Conservation (phyloP, 1,139 yeast species). For the Geotrichum histeridarum region DNA sequence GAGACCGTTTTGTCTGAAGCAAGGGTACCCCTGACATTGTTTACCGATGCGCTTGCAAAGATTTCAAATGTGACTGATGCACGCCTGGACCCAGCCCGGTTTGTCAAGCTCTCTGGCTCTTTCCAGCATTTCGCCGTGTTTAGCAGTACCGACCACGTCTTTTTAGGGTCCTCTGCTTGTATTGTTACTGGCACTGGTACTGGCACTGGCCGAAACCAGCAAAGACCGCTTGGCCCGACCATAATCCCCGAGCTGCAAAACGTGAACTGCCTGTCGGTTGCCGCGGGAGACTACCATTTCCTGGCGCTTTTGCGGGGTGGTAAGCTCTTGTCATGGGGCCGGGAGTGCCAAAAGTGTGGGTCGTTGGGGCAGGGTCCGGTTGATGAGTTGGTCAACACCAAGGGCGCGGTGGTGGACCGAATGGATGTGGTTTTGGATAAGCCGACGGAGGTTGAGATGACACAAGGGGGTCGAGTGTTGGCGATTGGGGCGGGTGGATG, state of each 20-base stretch:
- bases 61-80: neutral
- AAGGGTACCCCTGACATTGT: constrained; percentile 3
- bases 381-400: constrained; percentile 32
- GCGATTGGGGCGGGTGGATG: constrained; percentile 72
- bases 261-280: constrained; percentile 50
- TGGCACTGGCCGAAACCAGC: neutral
- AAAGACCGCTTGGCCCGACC: constrained; percentile 27
- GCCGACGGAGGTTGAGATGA: constrained; percentile 44
- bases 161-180: constrained; percentile 40
- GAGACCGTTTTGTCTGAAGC: constrained; percentile 16
- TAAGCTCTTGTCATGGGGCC: constrained; percentile 63
- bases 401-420: constrained; percentile 35
- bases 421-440: constrained; percentile 42
- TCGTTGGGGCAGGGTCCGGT: constrained; percentile 61
- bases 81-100: constrained; percentile 25
- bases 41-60: neutral
- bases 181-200: constrained; percentile 1
- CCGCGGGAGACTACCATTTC: constrained; percentile 70
- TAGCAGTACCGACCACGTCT: constrained; percentile 48
- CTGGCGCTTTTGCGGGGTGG: constrained; percentile 61
- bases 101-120: constrained; percentile 49
- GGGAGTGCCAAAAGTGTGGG: constrained; percentile 59
- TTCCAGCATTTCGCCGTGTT: constrained; percentile 51
- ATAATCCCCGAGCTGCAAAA: constrained; percentile 48
- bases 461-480: constrained; percentile 41